Conservation (phyloP, 176 grass and related monocot genomes). For the Rhynchospora tenuis region DNA sequence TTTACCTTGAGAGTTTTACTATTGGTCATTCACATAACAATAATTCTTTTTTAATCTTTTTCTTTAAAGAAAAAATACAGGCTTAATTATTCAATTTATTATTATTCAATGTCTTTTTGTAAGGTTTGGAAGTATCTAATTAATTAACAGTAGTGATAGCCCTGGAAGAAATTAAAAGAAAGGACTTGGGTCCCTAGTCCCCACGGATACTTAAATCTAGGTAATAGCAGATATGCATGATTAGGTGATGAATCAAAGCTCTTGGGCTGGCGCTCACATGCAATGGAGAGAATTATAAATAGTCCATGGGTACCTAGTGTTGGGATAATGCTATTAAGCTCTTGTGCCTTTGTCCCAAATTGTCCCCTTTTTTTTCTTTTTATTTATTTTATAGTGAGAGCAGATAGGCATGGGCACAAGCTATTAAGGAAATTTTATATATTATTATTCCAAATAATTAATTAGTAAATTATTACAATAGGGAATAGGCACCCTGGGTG, state of each 20-base stretch:
- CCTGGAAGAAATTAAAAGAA: not conserved
- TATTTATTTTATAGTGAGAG: not conserved
- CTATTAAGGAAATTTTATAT: too few relatives aligned
- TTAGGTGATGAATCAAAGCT: conserved; percentile 27
- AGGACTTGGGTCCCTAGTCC: conserved; percentile 14
- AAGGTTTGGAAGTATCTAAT: not conserved
- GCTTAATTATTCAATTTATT: not conserved
- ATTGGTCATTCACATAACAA: not conserved
- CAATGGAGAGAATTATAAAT: conserved; percentile 4
- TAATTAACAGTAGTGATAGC: not conserved
- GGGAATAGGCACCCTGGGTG: not conserved
- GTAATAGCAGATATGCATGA: not conserved
- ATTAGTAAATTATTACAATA: not conserved
- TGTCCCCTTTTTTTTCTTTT: not conserved
- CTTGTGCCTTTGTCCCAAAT: conserved; percentile 5
- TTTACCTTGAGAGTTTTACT: not conserved
- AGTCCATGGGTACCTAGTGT: not conserved
- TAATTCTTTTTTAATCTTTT: not conserved
- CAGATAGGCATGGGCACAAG: too few relatives aligned
- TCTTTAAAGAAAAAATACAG: not conserved
- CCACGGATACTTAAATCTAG: conserved; percentile 3
- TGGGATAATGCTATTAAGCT: conserved; percentile 1
- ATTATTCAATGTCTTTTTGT: not conserved
- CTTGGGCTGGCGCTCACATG: conserved; percentile 23
- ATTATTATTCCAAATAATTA: too few relatives aligned